phyloP scores from a whole-genome alignment of 208 protist species.

The Acanthamoeba healyi region DNA sequence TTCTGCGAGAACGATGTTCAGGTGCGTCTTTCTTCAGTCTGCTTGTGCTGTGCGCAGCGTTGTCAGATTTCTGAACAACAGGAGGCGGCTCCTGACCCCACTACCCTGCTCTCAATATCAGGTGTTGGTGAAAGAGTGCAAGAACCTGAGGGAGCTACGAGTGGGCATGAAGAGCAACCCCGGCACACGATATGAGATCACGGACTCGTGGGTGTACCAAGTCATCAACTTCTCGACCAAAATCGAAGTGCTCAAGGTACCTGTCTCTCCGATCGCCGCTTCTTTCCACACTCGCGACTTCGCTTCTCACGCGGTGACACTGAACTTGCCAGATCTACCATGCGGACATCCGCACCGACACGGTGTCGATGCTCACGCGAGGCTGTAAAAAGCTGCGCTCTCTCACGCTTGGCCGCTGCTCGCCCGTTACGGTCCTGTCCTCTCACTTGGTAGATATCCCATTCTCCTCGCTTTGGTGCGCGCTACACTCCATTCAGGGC shows the following conservation, averaged over 20 bases:
- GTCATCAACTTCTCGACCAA: slow-evolving; percentile 67
- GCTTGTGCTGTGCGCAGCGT: no score
- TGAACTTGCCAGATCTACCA: slow-evolving; percentile 3
- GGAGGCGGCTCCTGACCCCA: no score
- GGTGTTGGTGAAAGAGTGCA: slow-evolving; percentile 34
- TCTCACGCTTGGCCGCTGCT: slow-evolving; percentile 25
- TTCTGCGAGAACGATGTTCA: slow-evolving; percentile 58
- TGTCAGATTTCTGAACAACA: no score
- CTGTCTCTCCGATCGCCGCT: no score
- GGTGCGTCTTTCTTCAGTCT: neutral
- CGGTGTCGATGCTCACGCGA: slow-evolving; percentile 33
- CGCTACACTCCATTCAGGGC: no score
- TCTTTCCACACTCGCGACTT: no score
- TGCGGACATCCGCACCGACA: slow-evolving; percentile 45
- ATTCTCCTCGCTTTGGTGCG: neutral
- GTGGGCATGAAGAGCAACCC: slow-evolving; percentile 70
- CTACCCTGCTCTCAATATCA: no score
- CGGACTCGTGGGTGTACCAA: slow-evolving; percentile 59
- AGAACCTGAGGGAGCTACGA: slow-evolving; percentile 32
- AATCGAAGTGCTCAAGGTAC: slow-evolving; percentile 49
- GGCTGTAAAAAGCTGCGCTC: slow-evolving; percentile 51
- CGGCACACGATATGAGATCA: slow-evolving; percentile 64
- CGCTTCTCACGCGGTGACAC: neutral
- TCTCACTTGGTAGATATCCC: slow-evolving; percentile 25
- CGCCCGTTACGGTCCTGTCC: slow-evolving; percentile 13